These are phyloP conservation scores for Ceratocystis lukuohia DNA, from an alignment of 2,329 filamentous ascomycete species.

Conservation along the genomic window DNA sequence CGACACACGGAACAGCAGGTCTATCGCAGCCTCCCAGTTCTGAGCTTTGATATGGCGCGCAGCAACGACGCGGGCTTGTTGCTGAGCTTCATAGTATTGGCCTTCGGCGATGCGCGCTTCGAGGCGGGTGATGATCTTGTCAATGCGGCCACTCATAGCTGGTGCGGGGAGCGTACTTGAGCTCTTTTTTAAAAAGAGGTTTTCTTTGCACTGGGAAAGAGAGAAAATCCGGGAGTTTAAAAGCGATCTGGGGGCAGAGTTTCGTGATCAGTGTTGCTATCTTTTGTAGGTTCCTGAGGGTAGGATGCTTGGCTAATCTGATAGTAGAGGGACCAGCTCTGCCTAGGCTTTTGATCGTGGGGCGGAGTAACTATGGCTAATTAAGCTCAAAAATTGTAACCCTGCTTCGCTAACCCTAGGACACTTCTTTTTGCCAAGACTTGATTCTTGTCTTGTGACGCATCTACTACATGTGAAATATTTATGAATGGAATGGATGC, in stretches of 20 bases:
- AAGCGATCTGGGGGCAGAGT: not conserved
- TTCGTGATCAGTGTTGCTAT: not conserved
- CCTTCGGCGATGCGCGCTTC: slow-evolving; percentile 81
- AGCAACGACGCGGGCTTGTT: slow-evolving; percentile 91
- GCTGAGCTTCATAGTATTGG: slow-evolving; percentile 94
- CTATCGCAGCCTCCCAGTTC: slow-evolving; percentile 74
- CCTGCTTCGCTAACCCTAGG: not conserved
- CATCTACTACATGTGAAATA: no score
- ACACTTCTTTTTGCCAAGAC: no score
- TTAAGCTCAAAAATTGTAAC: not conserved
- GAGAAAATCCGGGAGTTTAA: no score
- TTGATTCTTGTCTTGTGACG: not conserved
- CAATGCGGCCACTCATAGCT: slow-evolving; percentile 33
- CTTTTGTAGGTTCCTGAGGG: not conserved
- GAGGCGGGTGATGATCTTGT: slow-evolving; percentile 50
- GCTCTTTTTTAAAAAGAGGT: not conserved
- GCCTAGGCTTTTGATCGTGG: slow-evolving; percentile 8
- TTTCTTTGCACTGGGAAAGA: not conserved
- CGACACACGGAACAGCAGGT: slow-evolving; percentile 74
- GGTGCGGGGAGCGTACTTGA: not conserved
- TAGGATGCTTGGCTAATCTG: not conserved
- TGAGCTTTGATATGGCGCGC: slow-evolving; percentile 81
- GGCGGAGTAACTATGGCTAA: slow-evolving; percentile 15
- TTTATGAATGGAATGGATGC: no score
- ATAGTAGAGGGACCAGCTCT: not conserved